phyloP scores from a whole-genome alignment of 176 grass and related monocot species.

The Aegilops umbellulata region DNA sequence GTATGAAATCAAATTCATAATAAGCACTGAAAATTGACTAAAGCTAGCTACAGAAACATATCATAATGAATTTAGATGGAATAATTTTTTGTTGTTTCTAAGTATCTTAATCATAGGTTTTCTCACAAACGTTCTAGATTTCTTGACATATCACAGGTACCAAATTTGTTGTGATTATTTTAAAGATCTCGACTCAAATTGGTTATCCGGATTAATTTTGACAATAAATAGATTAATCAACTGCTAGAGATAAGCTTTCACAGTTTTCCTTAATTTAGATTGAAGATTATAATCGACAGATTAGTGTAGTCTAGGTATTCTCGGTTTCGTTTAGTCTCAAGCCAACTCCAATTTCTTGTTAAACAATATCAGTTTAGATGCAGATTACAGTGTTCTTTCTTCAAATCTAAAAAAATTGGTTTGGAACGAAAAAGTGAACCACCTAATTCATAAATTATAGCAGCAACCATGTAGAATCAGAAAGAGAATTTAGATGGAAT shows the following conservation, averaged over 20 bases:
- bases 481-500: background rate
- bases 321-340: background rate
- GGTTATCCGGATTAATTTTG: background rate
- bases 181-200: background rate
- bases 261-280: background rate
- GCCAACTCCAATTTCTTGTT: background rate
- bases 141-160: background rate
- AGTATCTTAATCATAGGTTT: background rate
- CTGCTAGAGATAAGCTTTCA: background rate
- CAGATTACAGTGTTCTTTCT: too few relatives aligned
- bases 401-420: too few relatives aligned
- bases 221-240: background rate
- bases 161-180: background rate
- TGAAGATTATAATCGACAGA: background rate
- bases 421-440: background rate
- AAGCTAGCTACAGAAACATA: background rate
- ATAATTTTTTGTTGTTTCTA: background rate
- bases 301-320: background rate
- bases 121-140: background rate
- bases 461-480: background rate
- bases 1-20: background rate
- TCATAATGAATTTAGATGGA: background rate
- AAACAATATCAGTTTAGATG: too few relatives aligned
- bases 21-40: background rate
- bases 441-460: background rate